phyloP scores from a whole-genome alignment of 2,329 filamentous ascomycete species.

The Alternaria hordeiaustralica region DNA sequence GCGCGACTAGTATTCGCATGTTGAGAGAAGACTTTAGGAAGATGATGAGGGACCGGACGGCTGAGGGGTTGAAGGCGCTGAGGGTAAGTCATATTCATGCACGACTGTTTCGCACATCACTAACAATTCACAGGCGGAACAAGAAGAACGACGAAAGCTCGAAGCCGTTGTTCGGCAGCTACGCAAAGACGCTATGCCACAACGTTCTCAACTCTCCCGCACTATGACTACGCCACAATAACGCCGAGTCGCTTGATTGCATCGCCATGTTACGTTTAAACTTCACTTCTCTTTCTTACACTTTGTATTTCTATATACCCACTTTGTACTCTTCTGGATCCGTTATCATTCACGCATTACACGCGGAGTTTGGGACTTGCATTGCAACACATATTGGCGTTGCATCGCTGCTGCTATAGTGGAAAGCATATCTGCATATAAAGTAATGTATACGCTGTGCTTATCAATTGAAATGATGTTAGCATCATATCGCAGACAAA shows the following conservation, averaged over 20 bases:
- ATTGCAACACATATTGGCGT: background rate
- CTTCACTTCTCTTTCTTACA: background rate
- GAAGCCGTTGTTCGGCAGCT: constrained; percentile 67
- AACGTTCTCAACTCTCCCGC: constrained; percentile 20
- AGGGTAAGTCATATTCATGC: constrained; percentile 55
- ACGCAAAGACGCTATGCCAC: constrained; percentile 49
- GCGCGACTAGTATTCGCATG: constrained; percentile 71
- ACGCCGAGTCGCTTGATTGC: background rate
- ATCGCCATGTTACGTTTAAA: background rate
- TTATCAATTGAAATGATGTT: background rate
- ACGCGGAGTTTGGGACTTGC: constrained; percentile 1
- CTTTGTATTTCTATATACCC: background rate
- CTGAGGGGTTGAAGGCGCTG: constrained; percentile 68
- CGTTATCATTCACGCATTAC: background rate
- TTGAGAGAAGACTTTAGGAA: constrained; percentile 78
- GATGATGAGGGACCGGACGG: constrained; percentile 77
- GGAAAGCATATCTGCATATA: background rate
- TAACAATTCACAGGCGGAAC: constrained; percentile 63
- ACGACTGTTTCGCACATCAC: background rate
- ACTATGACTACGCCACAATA: constrained; percentile 14
- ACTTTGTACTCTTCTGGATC: background rate
- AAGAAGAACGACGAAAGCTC: constrained; percentile 72
- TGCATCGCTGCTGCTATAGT: background rate
- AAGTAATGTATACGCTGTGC: background rate
- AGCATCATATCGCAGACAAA: background rate